Base-by-base conservation (phyloP, 225 moss, liverwort and hornwort genomes). In the Marchantia paleacea region DNA sequence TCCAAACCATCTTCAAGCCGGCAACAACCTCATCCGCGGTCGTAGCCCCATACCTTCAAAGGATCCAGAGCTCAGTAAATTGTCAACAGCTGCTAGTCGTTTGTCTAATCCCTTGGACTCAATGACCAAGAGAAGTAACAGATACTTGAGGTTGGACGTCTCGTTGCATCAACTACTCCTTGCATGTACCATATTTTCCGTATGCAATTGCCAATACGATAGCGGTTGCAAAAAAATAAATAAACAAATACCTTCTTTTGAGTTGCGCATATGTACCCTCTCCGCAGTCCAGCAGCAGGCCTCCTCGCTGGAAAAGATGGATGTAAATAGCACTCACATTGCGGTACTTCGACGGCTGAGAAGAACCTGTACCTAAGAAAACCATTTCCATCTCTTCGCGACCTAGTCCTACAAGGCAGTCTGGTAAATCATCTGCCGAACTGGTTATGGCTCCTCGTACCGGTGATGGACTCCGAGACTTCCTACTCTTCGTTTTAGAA, bases 231-330 rank as follows among this genome's bases (percentile, higher is more conserved):
- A 13, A 68, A 30, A 13, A 16, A 13, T 4, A 31, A 11, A 24
- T 18, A 75, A 54, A 72, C 29, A 80, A 54, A 80, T 52, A 94
- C 97, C 97, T 95, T 82, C 99, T 86, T 86, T 91, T 99, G 65
- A 99, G 90, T 84, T 99, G 99, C 29, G 93, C 99, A 82, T 94
- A 95, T 0, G 99, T 95, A 60, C 99, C 99, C 90, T 99, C 99
- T 54, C 99, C 99, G 57, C 99, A 99, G 86, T 99, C 99, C 48
- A 99, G 83, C 75, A 99, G 85, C 50, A 99, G 69, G 49, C 99
- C 95, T 64, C 99, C 99, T 79, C 86, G 90, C 53, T 89, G 86
- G 85, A 99, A 99, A 80, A 99, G 90, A 80, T 99, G 95, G 72
- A 99, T 79, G 80, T 95, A 95, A 70, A 99, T 95, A 72, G 99